phyloP scores from a whole-genome alignment of 2,329 filamentous ascomycete species.

The Aspergillus fumigatiaffinis region DNA sequence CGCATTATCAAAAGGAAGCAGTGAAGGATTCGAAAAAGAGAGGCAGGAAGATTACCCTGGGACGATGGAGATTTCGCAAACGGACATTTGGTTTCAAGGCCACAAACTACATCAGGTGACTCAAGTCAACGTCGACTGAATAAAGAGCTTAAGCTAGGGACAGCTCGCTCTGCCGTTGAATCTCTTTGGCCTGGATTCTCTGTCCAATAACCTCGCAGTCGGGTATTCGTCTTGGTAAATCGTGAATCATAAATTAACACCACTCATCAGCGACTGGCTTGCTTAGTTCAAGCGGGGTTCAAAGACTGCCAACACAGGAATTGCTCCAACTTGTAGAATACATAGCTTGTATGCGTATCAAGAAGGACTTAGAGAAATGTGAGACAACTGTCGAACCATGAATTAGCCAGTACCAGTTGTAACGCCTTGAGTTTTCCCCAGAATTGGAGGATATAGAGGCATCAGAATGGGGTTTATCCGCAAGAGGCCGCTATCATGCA shows the following conservation, averaged over 20 bases:
- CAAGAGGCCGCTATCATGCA: neutral
- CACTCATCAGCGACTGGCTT: neutral
- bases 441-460: neutral
- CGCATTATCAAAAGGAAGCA: neutral
- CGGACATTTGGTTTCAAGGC: neutral
- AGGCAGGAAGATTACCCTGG: neutral
- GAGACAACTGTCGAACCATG: neutral
- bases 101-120: neutral
- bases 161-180: neutral
- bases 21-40: neutral
- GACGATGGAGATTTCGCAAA: neutral
- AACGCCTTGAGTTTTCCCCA: neutral
- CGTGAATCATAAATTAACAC: neutral
- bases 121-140: neutral
- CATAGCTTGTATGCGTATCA: neutral
- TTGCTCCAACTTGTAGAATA: neutral
- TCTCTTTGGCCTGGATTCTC: neutral
- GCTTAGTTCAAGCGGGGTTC: neutral
- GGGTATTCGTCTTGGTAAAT: neutral
- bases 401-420: neutral
- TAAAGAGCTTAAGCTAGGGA: neutral
- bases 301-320: neutral
- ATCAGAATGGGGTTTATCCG: neutral
- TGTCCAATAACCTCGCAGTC: neutral
- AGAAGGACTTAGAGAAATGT: neutral